phyloP scores from a whole-genome alignment of 371 early-diverging fungal genomes.

The Mortierella sp. region DNA sequence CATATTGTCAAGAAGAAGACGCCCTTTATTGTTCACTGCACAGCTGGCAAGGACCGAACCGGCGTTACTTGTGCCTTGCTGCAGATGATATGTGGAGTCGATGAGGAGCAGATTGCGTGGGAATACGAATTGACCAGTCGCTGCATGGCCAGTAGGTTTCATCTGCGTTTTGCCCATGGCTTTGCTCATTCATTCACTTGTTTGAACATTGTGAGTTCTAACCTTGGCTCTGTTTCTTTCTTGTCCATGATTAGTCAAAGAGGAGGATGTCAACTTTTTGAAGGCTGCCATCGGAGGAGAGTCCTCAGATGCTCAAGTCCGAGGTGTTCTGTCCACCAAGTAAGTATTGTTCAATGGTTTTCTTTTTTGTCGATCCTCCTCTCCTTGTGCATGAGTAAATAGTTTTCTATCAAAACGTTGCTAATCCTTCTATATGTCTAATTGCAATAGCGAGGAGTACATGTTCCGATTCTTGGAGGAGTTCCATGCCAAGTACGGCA shows the following conservation, averaged over 20 bases:
- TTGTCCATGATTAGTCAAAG: conserved; percentile 29
- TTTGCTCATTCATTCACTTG: not conserved
- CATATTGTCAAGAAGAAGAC: conserved; percentile 69
- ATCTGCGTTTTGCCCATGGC: not conserved
- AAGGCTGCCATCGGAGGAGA: conserved; percentile 44
- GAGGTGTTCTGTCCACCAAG: conserved; percentile 51
- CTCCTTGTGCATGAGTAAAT: not conserved
- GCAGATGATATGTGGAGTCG: conserved; percentile 78
- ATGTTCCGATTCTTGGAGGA: conserved; percentile 47
- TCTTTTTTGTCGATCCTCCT: not conserved
- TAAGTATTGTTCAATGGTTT: conserved; percentile 16
- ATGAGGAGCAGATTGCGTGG: conserved; percentile 78
- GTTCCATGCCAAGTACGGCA: conserved; percentile 54
- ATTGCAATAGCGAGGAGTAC: conserved; percentile 37
- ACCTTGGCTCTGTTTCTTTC: not conserved
- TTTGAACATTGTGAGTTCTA: not conserved
- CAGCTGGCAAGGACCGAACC: conserved; percentile 93
- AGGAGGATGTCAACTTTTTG: conserved; percentile 53
- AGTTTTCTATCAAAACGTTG: not conserved
- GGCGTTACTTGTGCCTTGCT: conserved; percentile 84
- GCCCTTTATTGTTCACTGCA: conserved; percentile 87
- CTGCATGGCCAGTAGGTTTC: conserved; percentile 57
- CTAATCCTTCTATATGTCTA: not conserved
- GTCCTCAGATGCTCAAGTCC: conserved; percentile 32
- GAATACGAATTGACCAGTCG: conserved; percentile 78